Conservation (phyloP, 73 alveolate species). For the Stentor roeselii region DNA sequence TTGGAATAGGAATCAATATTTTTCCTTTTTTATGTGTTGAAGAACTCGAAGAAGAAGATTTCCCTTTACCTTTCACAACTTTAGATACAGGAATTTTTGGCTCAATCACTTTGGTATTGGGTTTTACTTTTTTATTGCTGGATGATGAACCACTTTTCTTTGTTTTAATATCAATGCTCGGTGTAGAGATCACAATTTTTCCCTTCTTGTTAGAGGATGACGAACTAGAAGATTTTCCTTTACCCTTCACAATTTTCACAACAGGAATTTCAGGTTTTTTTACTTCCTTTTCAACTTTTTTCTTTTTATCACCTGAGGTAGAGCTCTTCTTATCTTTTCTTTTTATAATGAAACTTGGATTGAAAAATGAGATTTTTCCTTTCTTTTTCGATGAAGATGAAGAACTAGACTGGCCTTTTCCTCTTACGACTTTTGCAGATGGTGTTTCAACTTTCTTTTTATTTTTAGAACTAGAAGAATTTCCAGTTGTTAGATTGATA, state of each 20-base stretch:
- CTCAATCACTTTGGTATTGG: not conserved
- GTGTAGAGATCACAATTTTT: not conserved
- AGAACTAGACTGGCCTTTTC: no score
- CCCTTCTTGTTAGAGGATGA: not conserved
- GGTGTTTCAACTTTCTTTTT: slow-evolving; percentile 19
- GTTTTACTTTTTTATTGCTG: not conserved
- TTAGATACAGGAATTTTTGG: no score
- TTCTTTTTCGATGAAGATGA: no score
- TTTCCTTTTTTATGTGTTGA: no score
- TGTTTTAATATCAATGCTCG: not conserved
- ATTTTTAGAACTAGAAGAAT: not conserved
- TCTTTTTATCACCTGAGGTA: not conserved
- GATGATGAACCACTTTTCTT: not conserved
- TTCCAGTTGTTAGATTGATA: not conserved
- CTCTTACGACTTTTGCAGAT: not conserved
- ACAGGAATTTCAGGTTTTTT: not conserved
- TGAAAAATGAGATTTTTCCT: no score
- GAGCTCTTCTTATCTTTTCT: not conserved
- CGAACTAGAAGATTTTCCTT: not conserved
- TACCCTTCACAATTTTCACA: not conserved
- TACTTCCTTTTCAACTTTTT: not conserved
- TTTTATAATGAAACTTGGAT: not conserved
- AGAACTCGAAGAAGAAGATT: no score
- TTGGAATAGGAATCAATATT: not conserved
- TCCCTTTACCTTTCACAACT: no score